Evolutionary conservation across 805 yeast species (phyloP).

Genomic region (Ogataea henricii): DNA sequence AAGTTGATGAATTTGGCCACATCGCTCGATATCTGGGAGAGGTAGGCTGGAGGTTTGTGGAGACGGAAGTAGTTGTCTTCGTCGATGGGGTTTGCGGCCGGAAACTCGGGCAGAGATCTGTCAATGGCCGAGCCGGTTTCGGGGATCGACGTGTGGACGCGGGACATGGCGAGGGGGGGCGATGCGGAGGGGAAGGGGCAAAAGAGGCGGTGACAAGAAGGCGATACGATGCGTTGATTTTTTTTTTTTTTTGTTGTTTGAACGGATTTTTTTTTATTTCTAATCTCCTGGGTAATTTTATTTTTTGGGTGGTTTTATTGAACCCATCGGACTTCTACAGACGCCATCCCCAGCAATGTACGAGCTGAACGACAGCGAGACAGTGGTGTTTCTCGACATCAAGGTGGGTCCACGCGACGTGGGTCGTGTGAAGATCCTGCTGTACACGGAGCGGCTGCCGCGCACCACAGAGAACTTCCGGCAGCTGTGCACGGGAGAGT

Average conservation of each 20-base stretch:
- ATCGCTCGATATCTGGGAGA: conserved; percentile 59
- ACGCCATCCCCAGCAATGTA: conserved; percentile 17
- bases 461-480: conserved; percentile 52
- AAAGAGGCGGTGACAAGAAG: neutral
- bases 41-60: conserved; percentile 73
- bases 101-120: conserved; percentile 70
- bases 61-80: conserved; percentile 76
- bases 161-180: conserved; percentile 9
- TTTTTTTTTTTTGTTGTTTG: neutral
- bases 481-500: conserved; percentile 55
- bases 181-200: neutral
- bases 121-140: conserved; percentile 76
- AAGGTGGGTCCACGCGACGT: conserved; percentile 31
- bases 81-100: conserved; percentile 70
- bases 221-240: neutral
- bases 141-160: conserved; percentile 70
- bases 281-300: too few relatives aligned
- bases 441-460: conserved; percentile 44
- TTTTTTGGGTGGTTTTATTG: too few relatives aligned
- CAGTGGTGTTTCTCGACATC: conserved; percentile 33
- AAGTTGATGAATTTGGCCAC: conserved; percentile 60
- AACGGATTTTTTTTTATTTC: neutral
- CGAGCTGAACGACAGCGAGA: conserved; percentile 15
- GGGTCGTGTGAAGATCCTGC: conserved; percentile 48
- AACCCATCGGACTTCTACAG: too few relatives aligned